These are phyloP conservation scores for Fusarium fujikuroi DNA, from an alignment of 2,329 filamentous ascomycete species.

Conservation along the genomic window DNA sequence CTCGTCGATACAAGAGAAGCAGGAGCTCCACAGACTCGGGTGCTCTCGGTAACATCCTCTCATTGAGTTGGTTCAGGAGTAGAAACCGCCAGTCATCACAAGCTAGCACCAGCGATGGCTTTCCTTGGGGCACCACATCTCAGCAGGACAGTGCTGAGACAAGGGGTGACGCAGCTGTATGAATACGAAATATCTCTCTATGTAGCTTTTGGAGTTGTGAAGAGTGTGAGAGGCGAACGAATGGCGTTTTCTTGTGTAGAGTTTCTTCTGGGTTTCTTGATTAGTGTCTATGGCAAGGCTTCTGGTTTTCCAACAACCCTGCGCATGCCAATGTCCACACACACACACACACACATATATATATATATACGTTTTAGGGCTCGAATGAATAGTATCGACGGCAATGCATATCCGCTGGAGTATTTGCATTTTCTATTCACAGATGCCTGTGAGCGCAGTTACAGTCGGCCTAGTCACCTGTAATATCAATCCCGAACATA, in stretches of 20 bases:
- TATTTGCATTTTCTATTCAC: not conserved
- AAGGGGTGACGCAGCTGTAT: slow-evolving; percentile 49
- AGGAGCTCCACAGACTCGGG: slow-evolving; percentile 59
- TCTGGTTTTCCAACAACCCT: not conserved
- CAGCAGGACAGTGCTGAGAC: slow-evolving; percentile 35
- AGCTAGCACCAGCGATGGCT: slow-evolving; percentile 36
- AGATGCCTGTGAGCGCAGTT: not conserved
- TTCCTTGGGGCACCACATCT: slow-evolving; percentile 17
- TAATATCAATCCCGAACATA: not conserved
- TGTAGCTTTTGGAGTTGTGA: slow-evolving; percentile 26
- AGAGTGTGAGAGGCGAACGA: slow-evolving; percentile 32
- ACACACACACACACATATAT: no score
- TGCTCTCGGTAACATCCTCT: slow-evolving; percentile 63
- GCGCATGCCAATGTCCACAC: slow-evolving; percentile 3
- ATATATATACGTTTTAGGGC: slow-evolving; percentile 23
- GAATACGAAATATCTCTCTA: slow-evolving; percentile 31
- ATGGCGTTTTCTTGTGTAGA: slow-evolving; percentile 35
- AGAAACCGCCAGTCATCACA: slow-evolving; percentile 38
- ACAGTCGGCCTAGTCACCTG: not conserved
- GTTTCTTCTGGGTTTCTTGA: slow-evolving; percentile 19
- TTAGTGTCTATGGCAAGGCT: slow-evolving; percentile 3
- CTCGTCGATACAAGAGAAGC: slow-evolving; percentile 57
- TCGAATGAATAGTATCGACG: slow-evolving; percentile 16
- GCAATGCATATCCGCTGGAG: not conserved
- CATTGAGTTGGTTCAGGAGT: slow-evolving; percentile 64